Percentiles rank a stretch among this genome's conserved stretches.
Conservation (phyloP, 805 yeast genomes). For the Yamadazyma akitaensis region DNA sequence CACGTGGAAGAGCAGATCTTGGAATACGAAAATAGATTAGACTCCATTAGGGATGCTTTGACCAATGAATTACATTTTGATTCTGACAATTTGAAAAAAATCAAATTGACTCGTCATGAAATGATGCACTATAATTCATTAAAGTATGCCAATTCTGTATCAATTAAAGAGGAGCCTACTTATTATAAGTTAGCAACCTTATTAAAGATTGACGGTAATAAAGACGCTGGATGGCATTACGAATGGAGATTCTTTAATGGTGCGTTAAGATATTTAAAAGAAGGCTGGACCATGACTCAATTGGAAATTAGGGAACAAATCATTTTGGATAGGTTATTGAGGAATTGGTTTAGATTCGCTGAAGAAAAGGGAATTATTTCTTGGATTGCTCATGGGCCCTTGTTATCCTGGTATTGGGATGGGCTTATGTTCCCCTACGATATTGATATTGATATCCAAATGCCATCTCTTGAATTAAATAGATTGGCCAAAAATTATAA, state of each 20-base stretch:
- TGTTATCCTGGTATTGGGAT: conserved; percentile 31
- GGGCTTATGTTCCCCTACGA: conserved; percentile 30
- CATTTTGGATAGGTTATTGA: conserved; percentile 22
- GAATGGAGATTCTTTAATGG: conserved; percentile 63
- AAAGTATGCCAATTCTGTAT: conserved; percentile 21
- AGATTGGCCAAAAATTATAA: conserved; percentile 22
- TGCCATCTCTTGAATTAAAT: conserved; percentile 25
- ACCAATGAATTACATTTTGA: conserved; percentile 17
- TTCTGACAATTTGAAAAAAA: neutral
- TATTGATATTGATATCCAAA: conserved; percentile 29
- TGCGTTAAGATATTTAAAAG: conserved; percentile 42
- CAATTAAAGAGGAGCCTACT: conserved; percentile 25
- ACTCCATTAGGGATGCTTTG: conserved; percentile 14
- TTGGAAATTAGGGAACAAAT: conserved; percentile 20
- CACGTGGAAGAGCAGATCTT: conserved; percentile 24
- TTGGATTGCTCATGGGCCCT: conserved; percentile 31
- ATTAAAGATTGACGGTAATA: conserved; percentile 24
- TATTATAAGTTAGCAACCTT: conserved; percentile 37
- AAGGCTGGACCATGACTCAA: conserved; percentile 28
- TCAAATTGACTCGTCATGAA: conserved; percentile 19
- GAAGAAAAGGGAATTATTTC: conserved; percentile 21
- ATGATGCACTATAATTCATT: conserved; percentile 24
- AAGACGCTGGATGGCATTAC: conserved; percentile 51
- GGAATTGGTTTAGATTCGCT: conserved; percentile 27
- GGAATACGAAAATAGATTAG: conserved; percentile 28